Base-by-base conservation (phyloP, 305 asterid genomes). In the Petunia hybrid region DNA sequence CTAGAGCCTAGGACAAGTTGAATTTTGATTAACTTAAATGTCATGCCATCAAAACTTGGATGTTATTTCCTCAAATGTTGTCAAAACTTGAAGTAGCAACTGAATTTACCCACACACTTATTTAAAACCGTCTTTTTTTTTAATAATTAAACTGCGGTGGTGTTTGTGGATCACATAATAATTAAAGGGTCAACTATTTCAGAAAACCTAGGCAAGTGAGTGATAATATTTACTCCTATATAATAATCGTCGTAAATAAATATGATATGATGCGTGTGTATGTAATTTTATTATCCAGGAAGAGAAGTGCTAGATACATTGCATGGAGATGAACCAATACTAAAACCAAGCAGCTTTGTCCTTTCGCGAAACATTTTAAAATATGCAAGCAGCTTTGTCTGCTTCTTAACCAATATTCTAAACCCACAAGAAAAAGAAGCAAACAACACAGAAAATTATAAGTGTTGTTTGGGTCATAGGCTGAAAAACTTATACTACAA, bases 301-400 rank as follows among this genome's bases (percentile, higher is more conserved):
- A 13, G 42, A 78, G 46, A 7, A 38, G 62, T 13, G 6, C 64
- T 64, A 70, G 85, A 82, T 85, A 4, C 87, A 85, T 65, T 85
- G 87, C 69, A 85, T 74, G 77, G 8, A 62, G 78, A 12, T 46
- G 43, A 61, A 42, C 36, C 10, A 35, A 60, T 69, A 5, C 13
- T 1, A 8, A 6, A 3, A 56, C 60, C 38, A 38, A 51, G 57
- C 78, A 51, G 31, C 64, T 56, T 56, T 56, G 22, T 56, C 61
- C 3, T 56, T 13, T 3, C 13, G 14, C 14, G 5, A 67, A 14
- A 40, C 9, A 1, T 38, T 7, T 38, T 69, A 13, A 69, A 22
- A 22, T 22, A 69, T 4, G 5, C 10, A 12, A 48, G 14, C 53
- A 14, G 14, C 53, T 78, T 84, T 81, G 81, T 78, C 85, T 69